Evolutionary conservation across 2,329 filamentous ascomycete genomes (phyloP).

Genomic region (Blastomyces percursus): DNA sequence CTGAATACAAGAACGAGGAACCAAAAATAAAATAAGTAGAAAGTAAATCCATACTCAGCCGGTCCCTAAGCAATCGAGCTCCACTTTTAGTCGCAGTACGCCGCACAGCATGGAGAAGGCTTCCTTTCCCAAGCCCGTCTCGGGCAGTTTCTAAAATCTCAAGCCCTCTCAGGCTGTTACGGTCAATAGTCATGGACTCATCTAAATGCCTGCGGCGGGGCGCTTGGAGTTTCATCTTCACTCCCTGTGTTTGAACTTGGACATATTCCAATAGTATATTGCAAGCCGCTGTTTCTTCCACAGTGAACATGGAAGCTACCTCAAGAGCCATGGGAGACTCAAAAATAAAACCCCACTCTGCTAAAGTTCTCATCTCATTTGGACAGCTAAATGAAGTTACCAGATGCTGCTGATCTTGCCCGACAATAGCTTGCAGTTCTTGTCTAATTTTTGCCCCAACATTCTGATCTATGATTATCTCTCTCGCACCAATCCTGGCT

Average conservation of each 20-base stretch:
- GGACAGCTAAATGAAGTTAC: conserved; percentile 57
- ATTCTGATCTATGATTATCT: conserved; percentile 66
- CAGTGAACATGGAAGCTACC: conserved; percentile 48
- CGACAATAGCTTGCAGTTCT: conserved; percentile 55
- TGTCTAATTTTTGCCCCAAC: conserved; percentile 49
- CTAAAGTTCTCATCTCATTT: conserved; percentile 38
- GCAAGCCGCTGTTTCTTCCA: conserved; percentile 63
- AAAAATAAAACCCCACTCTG: conserved; percentile 64
- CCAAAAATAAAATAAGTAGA: not conserved
- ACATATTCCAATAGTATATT: conserved; percentile 78
- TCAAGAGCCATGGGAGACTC: conserved; percentile 56
- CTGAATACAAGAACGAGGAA: not conserved
- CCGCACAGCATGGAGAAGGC: conserved; percentile 78
- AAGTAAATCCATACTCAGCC: conserved; percentile 50
- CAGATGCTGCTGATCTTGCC: conserved; percentile 58
- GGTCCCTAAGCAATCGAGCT: conserved; percentile 68
- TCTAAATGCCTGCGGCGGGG: conserved; percentile 63
- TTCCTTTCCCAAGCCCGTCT: conserved; percentile 69
- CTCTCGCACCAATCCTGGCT: conserved; percentile 69
- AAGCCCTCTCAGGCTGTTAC: conserved; percentile 75
- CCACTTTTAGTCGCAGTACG: conserved; percentile 88
- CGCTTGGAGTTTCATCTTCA: conserved; percentile 70
- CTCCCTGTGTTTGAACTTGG: conserved; percentile 61
- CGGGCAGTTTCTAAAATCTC: conserved; percentile 81
- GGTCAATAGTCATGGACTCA: conserved; percentile 82